Evolutionary conservation across 2,329 filamentous ascomycete species (phyloP), one percentile per base, ranked within the genome.

Genomic region (Bisporella sp.): DNA sequence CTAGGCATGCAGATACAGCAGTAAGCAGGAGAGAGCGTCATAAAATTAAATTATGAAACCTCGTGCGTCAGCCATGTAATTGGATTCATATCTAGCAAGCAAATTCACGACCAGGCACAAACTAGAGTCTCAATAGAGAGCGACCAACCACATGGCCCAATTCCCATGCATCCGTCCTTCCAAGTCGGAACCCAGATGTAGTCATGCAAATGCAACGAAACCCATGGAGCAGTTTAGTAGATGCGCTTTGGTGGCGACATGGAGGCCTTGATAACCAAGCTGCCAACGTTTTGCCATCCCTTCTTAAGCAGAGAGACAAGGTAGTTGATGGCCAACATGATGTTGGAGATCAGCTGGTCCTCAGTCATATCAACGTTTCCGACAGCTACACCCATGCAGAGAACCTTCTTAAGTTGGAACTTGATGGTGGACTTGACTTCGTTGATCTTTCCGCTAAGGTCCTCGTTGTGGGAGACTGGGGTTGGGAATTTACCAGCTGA

Each of bases 401-500:
- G 84, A 73, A 99, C 93, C 89, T 99, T 99, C 89, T 99, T 99
- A 70, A 99, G 83, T 84, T 99, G 91, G 87, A 99, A 99, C 87
- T 99, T 99, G 87, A 99, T 97, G 76, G 93, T 99, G 68, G 89
- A 96, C 87, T 96, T 97, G 84, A 99, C 92, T 74, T 99, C 93
- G 78, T 80, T 96, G 81, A 97, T 89, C 86, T 96, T 96, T 81
- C 77, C 82, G 73, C 77, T 80, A 64, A 99, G 85, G 73, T 97
- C 92, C 71, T 99, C 93, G 73, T 80, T 73, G 87, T 99, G 93
- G 61, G 91, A 96, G 77, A 99, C 88, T 64, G 93, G 93, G 61
- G 92, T 96, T 60, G 93, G 93, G 88, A 99, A 99, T 84, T 99
- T 99, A 81, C 93, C 93, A 70, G 93, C 91, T 91, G 73, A 64